Base-by-base conservation (phyloP, 495 filamentous ascomycete genomes). In the Penicillium simplicissimum region DNA sequence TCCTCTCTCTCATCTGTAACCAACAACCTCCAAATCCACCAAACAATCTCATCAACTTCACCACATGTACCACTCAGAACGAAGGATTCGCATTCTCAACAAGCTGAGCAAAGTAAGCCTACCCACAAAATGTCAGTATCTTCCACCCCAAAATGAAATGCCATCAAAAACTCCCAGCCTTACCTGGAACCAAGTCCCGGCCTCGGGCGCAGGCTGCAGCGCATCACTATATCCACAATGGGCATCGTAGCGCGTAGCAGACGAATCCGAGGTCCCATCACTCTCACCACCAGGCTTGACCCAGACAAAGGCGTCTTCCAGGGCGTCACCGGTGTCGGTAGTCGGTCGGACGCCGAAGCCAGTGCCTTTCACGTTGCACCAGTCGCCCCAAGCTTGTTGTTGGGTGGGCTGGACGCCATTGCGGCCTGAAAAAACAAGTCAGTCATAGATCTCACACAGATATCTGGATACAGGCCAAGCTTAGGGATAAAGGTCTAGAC, bases 241-340 rank as follows among this genome's bases (percentile, higher is more conserved):
- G 45, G 74, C 79, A 78, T 95, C 90, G 73, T 90, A 95, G 34
- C 90, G 82, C 60, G 70, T 63, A 14, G 89, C 80, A 49, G 76
- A 72, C 37, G 71, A 79, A 69, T 93, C 79, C 57, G 81, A 85
- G 54, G 90, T 93, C 62, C 90, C 90, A 73, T 93, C 90, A 47
- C 85, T 87, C 76, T 95, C 90, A 66, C 90, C 90, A 68, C 90
- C 90, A 54, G 89, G 90, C 84, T 92, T 93, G 65, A 90, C 79
- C 90, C 90, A 93, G 72, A 92, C 88, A 76, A 93, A 91, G 49
- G 90, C 87, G 71, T 93, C 89, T 54, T 82, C 81, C 34, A 90
- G 81, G 17, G 78, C 68, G 69, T 82, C 67, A 54, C 85, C 86
- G 5, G 89, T 90, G 62, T 82, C 70, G 38, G 85, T 79, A 4